Percentiles rank a stretch among this genome's conserved stretches.
Evolutionary conservation across 225 moss, liverwort and hornwort genomes (phyloP).

Genomic region (Sphagnum tenellum): DNA sequence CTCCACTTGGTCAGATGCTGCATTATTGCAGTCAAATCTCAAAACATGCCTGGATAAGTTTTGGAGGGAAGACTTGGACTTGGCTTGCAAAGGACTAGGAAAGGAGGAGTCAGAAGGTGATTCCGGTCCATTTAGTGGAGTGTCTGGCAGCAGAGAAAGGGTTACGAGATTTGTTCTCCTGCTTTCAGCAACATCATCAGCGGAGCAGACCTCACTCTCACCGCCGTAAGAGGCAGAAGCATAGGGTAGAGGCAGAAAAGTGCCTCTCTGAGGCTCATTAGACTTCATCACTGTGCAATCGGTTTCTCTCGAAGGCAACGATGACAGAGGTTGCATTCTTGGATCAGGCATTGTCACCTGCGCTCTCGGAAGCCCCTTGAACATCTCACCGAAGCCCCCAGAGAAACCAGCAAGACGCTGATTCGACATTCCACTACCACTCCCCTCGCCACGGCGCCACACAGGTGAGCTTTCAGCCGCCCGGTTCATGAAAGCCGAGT

Average conservation of each 20-base stretch:
- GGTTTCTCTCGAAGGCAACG: background rate
- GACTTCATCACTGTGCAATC: conserved; percentile 1
- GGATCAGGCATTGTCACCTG: background rate
- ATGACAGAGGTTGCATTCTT: background rate
- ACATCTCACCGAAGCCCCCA: conserved; percentile 8
- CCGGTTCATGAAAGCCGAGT: conserved; percentile 46
- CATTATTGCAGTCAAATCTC: conserved; percentile 14
- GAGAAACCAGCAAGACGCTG: conserved; percentile 7
- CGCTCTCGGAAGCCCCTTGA: conserved; percentile 1
- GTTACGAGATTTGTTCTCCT: conserved; percentile 51
- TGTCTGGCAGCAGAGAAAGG: conserved; percentile 65
- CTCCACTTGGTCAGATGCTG: background rate
- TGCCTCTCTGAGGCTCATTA: background rate
- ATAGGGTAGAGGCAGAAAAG: conserved; percentile 9
- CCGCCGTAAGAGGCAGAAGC: conserved; percentile 15
- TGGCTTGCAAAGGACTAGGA: conserved; percentile 9
- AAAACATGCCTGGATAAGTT: conserved; percentile 10
- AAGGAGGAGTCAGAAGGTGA: conserved; percentile 5
- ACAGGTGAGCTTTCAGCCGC: conserved; percentile 37
- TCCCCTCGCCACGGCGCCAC: conserved; percentile 6
- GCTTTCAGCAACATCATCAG: conserved; percentile 33
- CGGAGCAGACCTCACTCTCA: conserved; percentile 68
- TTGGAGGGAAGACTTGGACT: conserved; percentile 6
- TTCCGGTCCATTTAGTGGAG: conserved; percentile 27
- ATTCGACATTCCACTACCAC: conserved; percentile 6